Evolutionary conservation across 139 green algal species (phyloP).

Genomic region (Micractinium conductrix): DNA sequence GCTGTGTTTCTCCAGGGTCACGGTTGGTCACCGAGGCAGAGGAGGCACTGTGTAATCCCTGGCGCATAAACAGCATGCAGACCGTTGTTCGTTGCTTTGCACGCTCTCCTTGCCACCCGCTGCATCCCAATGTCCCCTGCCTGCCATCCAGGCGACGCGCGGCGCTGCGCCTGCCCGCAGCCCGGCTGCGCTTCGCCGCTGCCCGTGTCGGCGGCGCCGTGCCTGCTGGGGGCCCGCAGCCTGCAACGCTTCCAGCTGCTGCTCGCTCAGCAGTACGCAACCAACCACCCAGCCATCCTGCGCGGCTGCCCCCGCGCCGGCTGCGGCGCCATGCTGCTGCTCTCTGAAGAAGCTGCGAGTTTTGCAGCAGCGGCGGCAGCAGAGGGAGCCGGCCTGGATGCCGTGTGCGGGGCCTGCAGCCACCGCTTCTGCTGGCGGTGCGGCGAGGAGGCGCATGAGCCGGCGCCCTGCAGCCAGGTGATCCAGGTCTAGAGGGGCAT

Average conservation of each 20-base stretch:
- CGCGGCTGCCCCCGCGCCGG: conserved; percentile 17
- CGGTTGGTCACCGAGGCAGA: no score
- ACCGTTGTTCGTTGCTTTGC: no score
- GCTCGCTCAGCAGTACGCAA: conserved; percentile 29
- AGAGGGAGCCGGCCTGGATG: not conserved
- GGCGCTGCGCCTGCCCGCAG: conserved; percentile 23
- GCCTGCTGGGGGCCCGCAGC: conserved; percentile 14
- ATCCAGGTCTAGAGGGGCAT: not conserved
- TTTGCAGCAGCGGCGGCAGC: not conserved
- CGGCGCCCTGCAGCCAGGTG: conserved; percentile 46
- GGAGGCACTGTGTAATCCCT: no score
- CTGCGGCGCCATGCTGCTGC: conserved; percentile 9
- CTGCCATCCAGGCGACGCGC: conserved; percentile 19
- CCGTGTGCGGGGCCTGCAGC: conserved; percentile 23
- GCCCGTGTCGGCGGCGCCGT: not conserved
- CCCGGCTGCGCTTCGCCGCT: conserved; percentile 34
- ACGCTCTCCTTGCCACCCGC: no score
- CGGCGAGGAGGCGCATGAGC: conserved; percentile 44
- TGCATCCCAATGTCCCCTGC: no score
- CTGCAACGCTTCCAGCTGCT: conserved; percentile 25
- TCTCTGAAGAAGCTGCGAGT: not conserved
- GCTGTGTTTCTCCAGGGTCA: no score
- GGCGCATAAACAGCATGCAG: no score
- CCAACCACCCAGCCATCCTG: conserved; percentile 15
- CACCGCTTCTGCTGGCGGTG: conserved; percentile 53